Base-by-base conservation (phyloP, 371 early-diverging fungal genomes). In the Rhizopus microsporus region DNA sequence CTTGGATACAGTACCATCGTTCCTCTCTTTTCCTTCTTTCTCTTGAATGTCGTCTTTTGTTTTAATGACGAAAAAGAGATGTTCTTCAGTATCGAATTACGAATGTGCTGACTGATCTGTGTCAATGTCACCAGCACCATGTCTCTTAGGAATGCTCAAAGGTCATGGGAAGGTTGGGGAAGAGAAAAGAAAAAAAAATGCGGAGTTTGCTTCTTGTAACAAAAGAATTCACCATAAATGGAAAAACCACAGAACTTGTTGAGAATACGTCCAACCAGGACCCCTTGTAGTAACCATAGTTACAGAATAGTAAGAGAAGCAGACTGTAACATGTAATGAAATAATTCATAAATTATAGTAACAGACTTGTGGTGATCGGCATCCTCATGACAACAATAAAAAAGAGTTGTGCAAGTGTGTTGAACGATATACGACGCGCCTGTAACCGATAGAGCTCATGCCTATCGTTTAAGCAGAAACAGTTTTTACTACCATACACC, bases 71-170 rank as follows among this genome's bases (percentile, higher is more conserved):
- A 46, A 16, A 23, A 29, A 4, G 4, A 4, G 2, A 46, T 8
- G 7, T 29, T 17, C 29, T 29, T 46, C 5, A 17, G 12, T 46
- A 46, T 7, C 7, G 29, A 6, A 12, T 17, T 16, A 29, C 46
- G 46, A 46, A 46, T 46, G 9, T 46, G 46, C 7, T 46, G 46
- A 46, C 23, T 8, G n/a, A 46, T 17, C 29, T 46, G 46, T 29
- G 46, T 29, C 16, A 46, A 12, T 16, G 16, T 46, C 12, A 46
- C 7, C 23, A 46, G 46, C 29, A 12, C 46, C 46, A 46, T 46
- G 7, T 4, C 7, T 4, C 30, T 23, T 23, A 23, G 23, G 23
- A 23, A 7, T 23, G 44, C 7, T 43, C 15, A 17, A 43, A n/a
- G 44, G 23, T 23, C 23, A 15, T 43, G 8, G 10, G 44, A 43